Evolutionary conservation across 2,329 filamentous ascomycete species (phyloP).

Genomic region (Tolypocladium capitatum): DNA sequence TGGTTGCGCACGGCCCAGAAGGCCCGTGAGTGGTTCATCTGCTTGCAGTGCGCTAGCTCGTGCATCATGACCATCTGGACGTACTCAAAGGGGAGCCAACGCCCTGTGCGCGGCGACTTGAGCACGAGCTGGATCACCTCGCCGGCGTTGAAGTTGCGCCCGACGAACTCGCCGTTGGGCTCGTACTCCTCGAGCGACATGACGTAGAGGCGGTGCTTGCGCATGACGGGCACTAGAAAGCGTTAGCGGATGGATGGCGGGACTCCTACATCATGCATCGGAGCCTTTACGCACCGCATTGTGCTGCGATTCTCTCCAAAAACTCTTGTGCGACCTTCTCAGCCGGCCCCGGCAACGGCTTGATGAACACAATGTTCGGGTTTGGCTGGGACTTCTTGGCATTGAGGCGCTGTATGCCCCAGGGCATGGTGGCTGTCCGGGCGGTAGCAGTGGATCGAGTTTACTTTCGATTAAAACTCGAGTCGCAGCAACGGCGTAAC

Average conservation of each 20-base stretch:
- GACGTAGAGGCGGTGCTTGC: slow-evolving; percentile 48
- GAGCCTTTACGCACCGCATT: slow-evolving; percentile 44
- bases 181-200: slow-evolving; percentile 70
- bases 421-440: slow-evolving; percentile 42
- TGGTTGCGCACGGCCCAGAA: slow-evolving; percentile 72
- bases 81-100: slow-evolving; percentile 70
- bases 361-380: slow-evolving; percentile 71
- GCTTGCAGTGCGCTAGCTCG: slow-evolving; percentile 74
- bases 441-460: neutral
- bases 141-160: slow-evolving; percentile 81
- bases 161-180: slow-evolving; percentile 70
- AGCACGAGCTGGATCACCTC: slow-evolving; percentile 79
- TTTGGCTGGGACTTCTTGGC: slow-evolving; percentile 63
- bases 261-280: neutral
- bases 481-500: neutral
- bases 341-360: slow-evolving; percentile 54
- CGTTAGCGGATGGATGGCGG: neutral
- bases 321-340: slow-evolving; percentile 54
- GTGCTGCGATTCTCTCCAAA: slow-evolving; percentile 64
- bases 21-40: slow-evolving; percentile 76
- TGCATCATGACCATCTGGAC: slow-evolving; percentile 97
- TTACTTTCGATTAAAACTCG: neutral
- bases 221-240: slow-evolving; percentile 51
- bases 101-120: slow-evolving; percentile 46
- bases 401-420: slow-evolving; percentile 70